Conservation (phyloP, 2,329 filamentous ascomycete species). For the Pleoardoris graminearum region DNA sequence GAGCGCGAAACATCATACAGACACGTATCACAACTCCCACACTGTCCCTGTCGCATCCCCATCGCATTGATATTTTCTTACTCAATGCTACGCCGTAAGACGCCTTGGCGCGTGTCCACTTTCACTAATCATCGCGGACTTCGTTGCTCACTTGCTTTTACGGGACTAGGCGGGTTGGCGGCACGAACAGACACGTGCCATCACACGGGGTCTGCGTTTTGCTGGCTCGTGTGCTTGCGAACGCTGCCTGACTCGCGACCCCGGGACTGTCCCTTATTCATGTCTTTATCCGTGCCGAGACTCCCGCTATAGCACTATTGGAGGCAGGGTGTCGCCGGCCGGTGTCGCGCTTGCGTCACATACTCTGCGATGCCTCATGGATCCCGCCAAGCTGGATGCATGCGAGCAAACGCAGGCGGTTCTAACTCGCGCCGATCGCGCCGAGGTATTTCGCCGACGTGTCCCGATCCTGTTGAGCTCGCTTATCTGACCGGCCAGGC, state of each 20-base stretch:
- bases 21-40: conserved; percentile 15
- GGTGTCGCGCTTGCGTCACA: neutral
- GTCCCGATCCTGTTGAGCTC: no score
- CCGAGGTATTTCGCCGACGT: no score
- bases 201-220: neutral
- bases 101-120: neutral
- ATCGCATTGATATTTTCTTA: neutral
- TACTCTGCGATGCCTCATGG: no score
- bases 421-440: no score
- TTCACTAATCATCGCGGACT: conserved; percentile 1
- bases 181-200: neutral
- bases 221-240: neutral
- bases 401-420: no score
- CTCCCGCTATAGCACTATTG: neutral
- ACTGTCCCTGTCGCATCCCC: neutral
- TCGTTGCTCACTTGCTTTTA: neutral
- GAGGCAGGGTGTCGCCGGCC: neutral
- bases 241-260: neutral
- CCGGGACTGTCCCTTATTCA: neutral
- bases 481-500: no score
- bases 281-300: conserved; percentile 5
- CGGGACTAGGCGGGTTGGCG: neutral
- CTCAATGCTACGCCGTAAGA: neutral
- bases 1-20: conserved; percentile 10
- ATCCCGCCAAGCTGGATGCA: no score